These are phyloP conservation scores for Pythium periplocum DNA, from an alignment of 352 stramenopile genomes.

Conservation along the genomic window DNA sequence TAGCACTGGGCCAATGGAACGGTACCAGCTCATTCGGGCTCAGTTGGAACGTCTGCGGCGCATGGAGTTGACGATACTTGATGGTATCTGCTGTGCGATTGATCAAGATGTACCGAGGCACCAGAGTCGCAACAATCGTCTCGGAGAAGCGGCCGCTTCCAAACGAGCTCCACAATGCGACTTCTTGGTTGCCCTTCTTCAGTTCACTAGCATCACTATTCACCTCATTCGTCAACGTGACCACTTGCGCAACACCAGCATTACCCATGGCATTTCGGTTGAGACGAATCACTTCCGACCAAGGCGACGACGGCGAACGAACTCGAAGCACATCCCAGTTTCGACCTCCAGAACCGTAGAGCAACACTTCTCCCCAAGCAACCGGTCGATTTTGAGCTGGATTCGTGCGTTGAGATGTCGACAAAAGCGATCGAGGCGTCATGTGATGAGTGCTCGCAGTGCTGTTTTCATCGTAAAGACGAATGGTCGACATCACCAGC, in stretches of 20 bases:
- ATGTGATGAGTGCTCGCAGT: slow-evolving; percentile 81
- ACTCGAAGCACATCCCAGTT: slow-evolving; percentile 83
- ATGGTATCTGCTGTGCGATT: slow-evolving; percentile 81
- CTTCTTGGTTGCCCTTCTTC: slow-evolving; percentile 63
- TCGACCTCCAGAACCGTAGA: slow-evolving; percentile 67
- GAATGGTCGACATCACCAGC: slow-evolving; percentile 84
- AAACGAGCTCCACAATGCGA: slow-evolving; percentile 84
- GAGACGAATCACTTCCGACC: slow-evolving; percentile 81
- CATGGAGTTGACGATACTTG: slow-evolving; percentile 79
- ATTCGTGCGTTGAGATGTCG: slow-evolving; percentile 71
- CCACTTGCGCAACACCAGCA: slow-evolving; percentile 79
- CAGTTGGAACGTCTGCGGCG: slow-evolving; percentile 67
- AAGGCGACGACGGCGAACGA: slow-evolving; percentile 66
- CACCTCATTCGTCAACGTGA: slow-evolving; percentile 75
- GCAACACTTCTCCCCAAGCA: slow-evolving; percentile 70
- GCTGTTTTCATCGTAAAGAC: slow-evolving; percentile 82
- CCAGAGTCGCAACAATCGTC: slow-evolving; percentile 83
- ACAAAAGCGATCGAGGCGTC: slow-evolving; percentile 65
- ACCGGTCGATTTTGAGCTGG: slow-evolving; percentile 76
- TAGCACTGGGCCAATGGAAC: slow-evolving; percentile 82
- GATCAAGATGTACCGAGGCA: slow-evolving; percentile 85
- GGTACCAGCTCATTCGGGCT: slow-evolving; percentile 69
- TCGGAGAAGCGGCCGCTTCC: slow-evolving; percentile 77
- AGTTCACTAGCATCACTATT: slow-evolving; percentile 53
- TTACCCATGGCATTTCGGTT: slow-evolving; percentile 88